Evolutionary conservation across 2,329 filamentous ascomycete species (phyloP).

Genomic region (Periconia sp.): DNA sequence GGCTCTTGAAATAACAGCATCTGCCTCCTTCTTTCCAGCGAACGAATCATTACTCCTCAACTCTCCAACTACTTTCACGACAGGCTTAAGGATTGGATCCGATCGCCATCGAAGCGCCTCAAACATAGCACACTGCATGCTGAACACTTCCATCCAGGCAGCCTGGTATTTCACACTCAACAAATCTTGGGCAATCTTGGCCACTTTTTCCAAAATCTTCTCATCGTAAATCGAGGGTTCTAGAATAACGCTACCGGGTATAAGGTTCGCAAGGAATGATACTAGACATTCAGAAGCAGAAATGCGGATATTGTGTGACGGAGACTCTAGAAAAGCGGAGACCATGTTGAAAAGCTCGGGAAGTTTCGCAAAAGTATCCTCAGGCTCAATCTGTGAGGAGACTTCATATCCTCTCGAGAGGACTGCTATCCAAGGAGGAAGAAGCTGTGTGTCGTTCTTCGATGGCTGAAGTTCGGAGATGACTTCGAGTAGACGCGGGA

Average conservation of each 20-base stretch:
- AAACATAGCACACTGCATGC: slow-evolving; percentile 84
- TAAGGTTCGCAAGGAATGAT: slow-evolving; percentile 88
- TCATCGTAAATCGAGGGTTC: slow-evolving; percentile 94
- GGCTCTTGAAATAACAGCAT: slow-evolving; percentile 86
- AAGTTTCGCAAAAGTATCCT: slow-evolving; percentile 90
- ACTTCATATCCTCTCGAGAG: slow-evolving; percentile 94
- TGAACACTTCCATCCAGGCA: slow-evolving; percentile 95
- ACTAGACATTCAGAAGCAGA: slow-evolving; percentile 95
- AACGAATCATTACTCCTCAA: slow-evolving; percentile 88
- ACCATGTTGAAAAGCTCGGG: slow-evolving; percentile 84
- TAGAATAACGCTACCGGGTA: slow-evolving; percentile 81
- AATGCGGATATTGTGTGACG: slow-evolving; percentile 90
- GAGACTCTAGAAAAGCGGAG: slow-evolving; percentile 79
- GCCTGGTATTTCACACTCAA: slow-evolving; percentile 90
- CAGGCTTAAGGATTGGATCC: slow-evolving; percentile 75
- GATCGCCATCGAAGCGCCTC: slow-evolving; percentile 85
- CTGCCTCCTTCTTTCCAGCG: slow-evolving; percentile 91
- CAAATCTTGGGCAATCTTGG: slow-evolving; percentile 73
- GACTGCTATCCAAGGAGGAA: slow-evolving; percentile 96
- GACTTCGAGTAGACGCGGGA: slow-evolving; percentile 86
- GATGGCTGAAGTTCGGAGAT: slow-evolving; percentile 91
- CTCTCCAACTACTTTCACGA: slow-evolving; percentile 82
- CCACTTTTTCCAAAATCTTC: slow-evolving; percentile 82
- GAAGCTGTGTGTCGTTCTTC: slow-evolving; percentile 89
- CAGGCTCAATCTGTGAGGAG: slow-evolving; percentile 82